Evolutionary conservation across 345 rosid species (phyloP), one percentile per base, ranked within the genome.

Genomic region (Odontarrhena argentea): DNA sequence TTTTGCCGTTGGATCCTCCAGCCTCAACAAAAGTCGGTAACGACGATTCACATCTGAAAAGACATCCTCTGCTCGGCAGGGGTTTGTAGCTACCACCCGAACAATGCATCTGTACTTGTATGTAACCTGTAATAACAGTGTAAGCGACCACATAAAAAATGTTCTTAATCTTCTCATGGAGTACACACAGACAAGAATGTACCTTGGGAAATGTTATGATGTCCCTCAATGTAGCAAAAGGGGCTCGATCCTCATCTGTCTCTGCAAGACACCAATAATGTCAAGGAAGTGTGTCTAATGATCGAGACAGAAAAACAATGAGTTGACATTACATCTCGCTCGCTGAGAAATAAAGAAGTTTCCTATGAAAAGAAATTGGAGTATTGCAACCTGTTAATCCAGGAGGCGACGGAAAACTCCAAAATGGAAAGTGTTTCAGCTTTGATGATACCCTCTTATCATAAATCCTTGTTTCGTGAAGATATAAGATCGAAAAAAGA

Each of bases 1-100:
- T 75, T 87, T 82, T 34, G 94, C 86, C 12, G 97, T 93, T 44
- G 98, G 92, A 80, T 93, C 98, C 85, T 93, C 98, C 2, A 93
- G 53, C 40, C 92, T 88, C 60, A 93, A 80, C 68, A 91, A 73
- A 40, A 85, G 75, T 79, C 79, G 70, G 60, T 77, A 84, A 10
- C 43, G 69, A 50, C 78, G 78, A 55, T 1, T 8, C 61, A 74
- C 75, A 42, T 41, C 24, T 74, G 80, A 71, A 70, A 66, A 60
- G 61, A 78, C 74, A 36, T 85, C 86, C 77, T 86, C 88, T 58
- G 76, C 76, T 44, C 30, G 80, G 41, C 82, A 79, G 48, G 96
- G 96, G 34, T 80, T 42, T 73, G 79, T 69, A 32, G 86, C 82
- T 50, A 93, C 84, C 57, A 81, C 83, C 40, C 97, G 83, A 36